Conservation (phyloP, 306 rosid species). For the Dalbergia oliveri region DNA sequence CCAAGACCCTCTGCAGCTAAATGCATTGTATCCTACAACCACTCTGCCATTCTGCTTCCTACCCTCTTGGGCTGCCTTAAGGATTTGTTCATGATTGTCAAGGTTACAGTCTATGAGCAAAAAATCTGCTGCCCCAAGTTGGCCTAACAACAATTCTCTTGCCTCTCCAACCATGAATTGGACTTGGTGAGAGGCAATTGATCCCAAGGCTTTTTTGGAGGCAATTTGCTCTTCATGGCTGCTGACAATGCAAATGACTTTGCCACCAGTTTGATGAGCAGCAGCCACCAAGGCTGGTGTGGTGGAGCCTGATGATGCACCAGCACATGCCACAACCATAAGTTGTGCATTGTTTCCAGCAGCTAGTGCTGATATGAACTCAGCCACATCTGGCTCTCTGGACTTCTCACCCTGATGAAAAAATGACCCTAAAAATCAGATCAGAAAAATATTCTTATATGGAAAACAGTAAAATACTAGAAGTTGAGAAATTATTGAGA, state of each 20-base stretch:
- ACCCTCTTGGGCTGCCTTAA: slow-evolving; percentile 53
- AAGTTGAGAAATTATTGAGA: neutral
- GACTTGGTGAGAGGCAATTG: slow-evolving; percentile 45
- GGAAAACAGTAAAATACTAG: neutral
- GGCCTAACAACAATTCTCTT: slow-evolving; percentile 39
- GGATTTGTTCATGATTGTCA: slow-evolving; percentile 61
- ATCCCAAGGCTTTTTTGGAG: slow-evolving; percentile 58
- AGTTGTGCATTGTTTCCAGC: slow-evolving; percentile 82
- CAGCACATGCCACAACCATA: slow-evolving; percentile 73
- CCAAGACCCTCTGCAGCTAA: slow-evolving; percentile 60
- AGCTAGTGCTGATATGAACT: slow-evolving; percentile 86
- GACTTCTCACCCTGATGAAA: slow-evolving; percentile 59
- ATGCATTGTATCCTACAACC: slow-evolving; percentile 81
- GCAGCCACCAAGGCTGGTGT: slow-evolving; percentile 73
- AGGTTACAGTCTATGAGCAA: slow-evolving; percentile 77
- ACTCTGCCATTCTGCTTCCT: slow-evolving; percentile 57
- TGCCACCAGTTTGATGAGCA: slow-evolving; percentile 73
- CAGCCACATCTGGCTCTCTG: slow-evolving; percentile 77
- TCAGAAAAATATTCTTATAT: neutral
- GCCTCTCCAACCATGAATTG: slow-evolving; percentile 78
- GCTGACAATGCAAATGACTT: slow-evolving; percentile 64
- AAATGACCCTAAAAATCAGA: neutral
- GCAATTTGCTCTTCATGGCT: slow-evolving; percentile 50
- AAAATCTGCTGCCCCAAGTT: slow-evolving; percentile 67
- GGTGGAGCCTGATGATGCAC: slow-evolving; percentile 61